phyloP scores from a whole-genome alignment of 345 rosid genomes.

The Brassica rapa region DNA sequence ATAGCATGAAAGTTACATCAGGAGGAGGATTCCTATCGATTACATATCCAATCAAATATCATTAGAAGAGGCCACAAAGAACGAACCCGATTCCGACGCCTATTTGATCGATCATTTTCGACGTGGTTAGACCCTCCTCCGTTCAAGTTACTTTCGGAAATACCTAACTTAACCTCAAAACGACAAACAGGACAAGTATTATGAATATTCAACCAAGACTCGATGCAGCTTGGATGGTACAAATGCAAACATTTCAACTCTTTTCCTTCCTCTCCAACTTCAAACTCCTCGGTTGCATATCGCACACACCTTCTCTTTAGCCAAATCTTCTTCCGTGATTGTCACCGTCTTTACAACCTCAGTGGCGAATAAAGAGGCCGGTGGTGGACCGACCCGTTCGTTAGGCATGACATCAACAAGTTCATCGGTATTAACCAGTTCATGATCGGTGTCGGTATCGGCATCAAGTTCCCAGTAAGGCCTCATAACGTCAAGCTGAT shows the following conservation, averaged over 20 bases:
- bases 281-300: constrained; percentile 74
- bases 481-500: constrained; percentile 56
- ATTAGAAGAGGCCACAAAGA: constrained; percentile 23
- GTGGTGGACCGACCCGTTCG: constrained; percentile 52
- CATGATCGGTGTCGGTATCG: constrained; percentile 48
- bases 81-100: constrained; percentile 3
- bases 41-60: constrained; percentile 34
- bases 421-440: constrained; percentile 20
- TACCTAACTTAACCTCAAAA: constrained; percentile 30
- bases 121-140: neutral
- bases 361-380: constrained; percentile 45
- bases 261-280: constrained; percentile 50
- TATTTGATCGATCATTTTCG: constrained; percentile 11
- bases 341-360: constrained; percentile 51
- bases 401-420: constrained; percentile 31
- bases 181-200: constrained; percentile 83
- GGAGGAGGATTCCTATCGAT: constrained; percentile 21
- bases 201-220: constrained; percentile 68
- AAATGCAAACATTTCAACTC: constrained; percentile 69
- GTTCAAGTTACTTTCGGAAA: neutral
- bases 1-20: constrained; percentile 29
- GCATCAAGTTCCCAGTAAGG: constrained; percentile 48
- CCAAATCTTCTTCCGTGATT: constrained; percentile 41
- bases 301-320: constrained; percentile 52
- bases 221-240: constrained; percentile 67